These are phyloP conservation scores for Turnera subulata DNA, from an alignment of 345 rosid species.

Conservation along the genomic window DNA sequence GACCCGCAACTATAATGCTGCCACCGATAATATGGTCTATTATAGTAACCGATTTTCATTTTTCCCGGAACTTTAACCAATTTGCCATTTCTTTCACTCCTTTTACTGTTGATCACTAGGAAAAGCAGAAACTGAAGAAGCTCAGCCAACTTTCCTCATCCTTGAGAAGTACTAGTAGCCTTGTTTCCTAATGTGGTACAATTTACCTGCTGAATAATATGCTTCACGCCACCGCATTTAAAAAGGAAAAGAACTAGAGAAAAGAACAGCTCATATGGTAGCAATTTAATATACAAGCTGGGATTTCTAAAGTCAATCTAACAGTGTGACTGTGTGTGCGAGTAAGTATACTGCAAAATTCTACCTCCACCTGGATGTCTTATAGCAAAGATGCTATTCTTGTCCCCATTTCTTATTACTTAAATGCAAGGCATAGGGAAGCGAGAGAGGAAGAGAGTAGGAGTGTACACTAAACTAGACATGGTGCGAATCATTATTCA, in stretches of 20 bases:
- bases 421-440: conserved; percentile 22
- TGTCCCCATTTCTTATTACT: conserved; percentile 17
- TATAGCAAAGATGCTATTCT: conserved; percentile 59
- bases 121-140: neutral
- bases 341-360: conserved; percentile 27
- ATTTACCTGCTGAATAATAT: too few relatives aligned
- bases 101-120: neutral
- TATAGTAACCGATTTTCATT: neutral
- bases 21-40: neutral
- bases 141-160: too few relatives aligned
- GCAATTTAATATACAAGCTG: neutral
- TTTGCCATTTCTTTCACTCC: too few relatives aligned
- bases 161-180: too few relatives aligned
- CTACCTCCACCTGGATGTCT: conserved; percentile 45
- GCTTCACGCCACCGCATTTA: too few relatives aligned
- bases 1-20: conserved; percentile 14
- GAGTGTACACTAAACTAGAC: too few relatives aligned
- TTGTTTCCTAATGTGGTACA: too few relatives aligned
- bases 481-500: conserved; percentile 17
- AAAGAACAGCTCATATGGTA: neutral
- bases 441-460: neutral
- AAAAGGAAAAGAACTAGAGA: neutral
- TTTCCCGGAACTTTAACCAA: too few relatives aligned
- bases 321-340: too few relatives aligned
- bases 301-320: conserved; percentile 46